Evolutionary conservation across 257 asterid genomes (phyloP).

Genomic region (Vinca minor): DNA sequence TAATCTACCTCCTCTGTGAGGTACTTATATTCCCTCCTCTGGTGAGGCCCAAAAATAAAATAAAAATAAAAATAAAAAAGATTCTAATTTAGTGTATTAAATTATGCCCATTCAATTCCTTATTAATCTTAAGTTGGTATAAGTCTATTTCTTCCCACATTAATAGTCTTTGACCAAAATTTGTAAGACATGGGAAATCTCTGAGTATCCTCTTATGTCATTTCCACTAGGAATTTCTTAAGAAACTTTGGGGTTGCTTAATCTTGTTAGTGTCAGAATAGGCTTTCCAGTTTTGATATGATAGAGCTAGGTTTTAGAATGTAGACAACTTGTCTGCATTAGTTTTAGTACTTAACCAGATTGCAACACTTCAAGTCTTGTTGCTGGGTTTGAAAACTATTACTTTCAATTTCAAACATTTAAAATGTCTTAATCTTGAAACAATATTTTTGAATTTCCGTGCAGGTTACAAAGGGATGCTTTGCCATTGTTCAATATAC

Average conservation of each 20-base stretch:
- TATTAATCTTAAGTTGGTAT: neutral
- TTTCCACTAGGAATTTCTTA: neutral
- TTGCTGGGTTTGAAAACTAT: neutral
- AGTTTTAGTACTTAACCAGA: neutral
- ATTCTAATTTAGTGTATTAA: neutral
- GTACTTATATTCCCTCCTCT: no score
- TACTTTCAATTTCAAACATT: neutral
- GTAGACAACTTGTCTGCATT: neutral
- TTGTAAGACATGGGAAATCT: neutral
- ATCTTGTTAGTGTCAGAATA: neutral
- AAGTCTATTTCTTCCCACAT: neutral
- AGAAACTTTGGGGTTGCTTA: neutral
- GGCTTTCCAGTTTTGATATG: neutral
- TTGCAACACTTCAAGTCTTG: neutral
- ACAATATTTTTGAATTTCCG: slow-evolving; percentile 15
- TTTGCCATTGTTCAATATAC: slow-evolving; percentile 75
- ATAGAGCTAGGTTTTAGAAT: neutral
- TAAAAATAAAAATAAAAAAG: no score
- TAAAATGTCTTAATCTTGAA: neutral
- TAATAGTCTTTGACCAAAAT: neutral
- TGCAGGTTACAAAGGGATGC: slow-evolving; percentile 94
- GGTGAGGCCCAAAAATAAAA: no score
- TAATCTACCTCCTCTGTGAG: no score
- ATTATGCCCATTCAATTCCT: neutral
- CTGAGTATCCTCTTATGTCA: neutral